Base-by-base conservation (phyloP, 805 yeast genomes). In the Metschnikowia matae region DNA sequence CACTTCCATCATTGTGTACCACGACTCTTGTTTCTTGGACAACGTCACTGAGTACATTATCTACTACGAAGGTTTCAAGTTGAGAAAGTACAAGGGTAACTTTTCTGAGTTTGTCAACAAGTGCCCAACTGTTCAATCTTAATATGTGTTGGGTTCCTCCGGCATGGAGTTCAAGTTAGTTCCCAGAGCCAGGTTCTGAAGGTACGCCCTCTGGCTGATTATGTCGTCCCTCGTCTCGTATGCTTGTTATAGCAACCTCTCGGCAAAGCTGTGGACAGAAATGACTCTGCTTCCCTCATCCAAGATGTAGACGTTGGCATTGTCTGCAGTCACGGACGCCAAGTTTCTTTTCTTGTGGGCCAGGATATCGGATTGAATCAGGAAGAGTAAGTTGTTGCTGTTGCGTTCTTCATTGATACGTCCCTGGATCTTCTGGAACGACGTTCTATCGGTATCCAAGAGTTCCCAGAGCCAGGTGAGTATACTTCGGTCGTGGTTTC, bases 71-170 rank as follows among this genome's bases (percentile, higher is more conserved):
- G 96, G 97, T 83, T 89, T 87, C 91, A 94, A 94, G 82, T 88
- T 94, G 71, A 89, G 96, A 87, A 94, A 94, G 80, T 94, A 94
- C 90, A 92, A 89, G 85, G 99, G 99, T 87, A 94, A 94, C 89
- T 84, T 94, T 73, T 83, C 98, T 64, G 99, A 92, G 80, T 92
- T 94, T 75, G 97, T 94, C 74, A 88, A 88, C 87, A 88, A 88
- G 82, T 96, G 94, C 71, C 99, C 99, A 78, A 83, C 97, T 69
- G 99, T 98, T 73, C 87, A 90, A 82, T 85, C 98, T 65, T 94
- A 94, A 87, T 90, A 89, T 82, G 98, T 92, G 81, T 83, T 94
- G 69, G 96, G 96, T 71, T 97, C 97, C 69, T 92, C 99, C 62
- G 97, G 89, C 71, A 77, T 91, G 67, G 96, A 91, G 79, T 94